These are phyloP conservation scores for Micractinium conductrix DNA, from an alignment of 139 green algal species.

Conservation along the genomic window DNA sequence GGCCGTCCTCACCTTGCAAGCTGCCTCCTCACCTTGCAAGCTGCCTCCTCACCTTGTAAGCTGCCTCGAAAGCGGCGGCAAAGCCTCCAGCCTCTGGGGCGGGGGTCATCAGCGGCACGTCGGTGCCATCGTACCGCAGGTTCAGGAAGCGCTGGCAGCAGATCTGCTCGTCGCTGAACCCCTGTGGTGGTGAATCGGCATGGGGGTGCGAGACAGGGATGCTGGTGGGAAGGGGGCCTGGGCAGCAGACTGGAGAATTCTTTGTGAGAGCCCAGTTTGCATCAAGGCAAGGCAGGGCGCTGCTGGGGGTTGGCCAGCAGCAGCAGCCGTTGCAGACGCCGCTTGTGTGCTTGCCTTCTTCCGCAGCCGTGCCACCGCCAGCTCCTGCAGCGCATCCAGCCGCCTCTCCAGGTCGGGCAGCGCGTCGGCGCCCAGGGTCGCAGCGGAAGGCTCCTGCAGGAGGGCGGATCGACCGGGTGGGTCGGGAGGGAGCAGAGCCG, in stretches of 20 bases:
- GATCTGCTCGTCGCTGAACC: conserved; percentile 58
- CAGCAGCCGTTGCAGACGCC: no score
- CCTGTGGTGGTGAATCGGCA: no score
- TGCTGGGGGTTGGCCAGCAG: no score
- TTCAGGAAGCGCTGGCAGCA: conserved; percentile 85
- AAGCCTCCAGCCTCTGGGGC: conserved; percentile 39
- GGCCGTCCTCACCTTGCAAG: no score
- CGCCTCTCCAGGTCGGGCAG: conserved; percentile 52
- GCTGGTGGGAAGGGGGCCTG: no score
- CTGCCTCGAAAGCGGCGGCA: conserved; percentile 37
- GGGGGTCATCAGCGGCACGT: conserved; percentile 92
- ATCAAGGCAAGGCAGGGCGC: no score
- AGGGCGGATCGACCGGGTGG: no score
- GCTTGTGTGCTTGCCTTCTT: conserved; percentile 52
- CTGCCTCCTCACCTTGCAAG: no score
- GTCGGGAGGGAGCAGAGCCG: no score
- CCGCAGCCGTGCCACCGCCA: conserved; percentile 52
- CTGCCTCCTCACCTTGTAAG: conserved; percentile 74
- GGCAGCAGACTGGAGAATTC: no score
- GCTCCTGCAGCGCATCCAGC: conserved; percentile 66
- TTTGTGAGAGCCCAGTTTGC: no score
- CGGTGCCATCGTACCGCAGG: conserved; percentile 92
- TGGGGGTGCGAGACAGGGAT: no score
- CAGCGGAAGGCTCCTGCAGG: conserved; percentile 68
- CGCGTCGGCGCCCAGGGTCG: conserved; percentile 31